Evolutionary conservation across 345 rosid species (phyloP), one percentile per base, ranked within the genome.

Genomic region (Gossypium longicalyx): DNA sequence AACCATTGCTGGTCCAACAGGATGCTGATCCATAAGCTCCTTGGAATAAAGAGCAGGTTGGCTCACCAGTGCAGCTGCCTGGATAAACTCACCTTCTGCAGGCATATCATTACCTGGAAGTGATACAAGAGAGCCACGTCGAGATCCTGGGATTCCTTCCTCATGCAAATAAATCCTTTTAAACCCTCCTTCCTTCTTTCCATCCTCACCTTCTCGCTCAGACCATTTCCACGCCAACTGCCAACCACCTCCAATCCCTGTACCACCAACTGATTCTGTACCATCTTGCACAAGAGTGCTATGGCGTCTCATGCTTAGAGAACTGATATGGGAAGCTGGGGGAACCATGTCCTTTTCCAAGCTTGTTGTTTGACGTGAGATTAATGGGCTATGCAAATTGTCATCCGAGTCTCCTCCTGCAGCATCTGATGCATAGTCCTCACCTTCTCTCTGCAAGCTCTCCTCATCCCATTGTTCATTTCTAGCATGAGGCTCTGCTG

Each of bases 221-320:
- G 88, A 25, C 88, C 92, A 91, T 84, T 92, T 89, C 83, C 93
- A 95, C 5, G 98, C 98, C 89, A 95, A 82, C 80, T 93, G 97
- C 99, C 99, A 95, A 47, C 98, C 98, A 25, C 97, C 92, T 61
- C 98, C 97, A 68, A 94, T 92, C n/a, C 97, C 98, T 65, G 93
- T 85, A 53, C 90, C 78, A 54, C 88, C 78, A 17, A 71, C 88
- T 63, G 84, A 81, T 62, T 92, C 97, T 10, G 87, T 93, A 23
- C 72, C 68, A 45, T 90, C 97, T 72, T 88, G 89, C 74, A 82
- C 71, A 20, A 94, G 93, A 8, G 90, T 92, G 79, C 97, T 89
- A 60, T 83, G 87, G 9, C 80, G 87, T 64, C 98, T 85, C 87
- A 88, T 87, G 85, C 89, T 83, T 20, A 87, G 62, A 67, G 83